These are phyloP conservation scores for Schizosaccharomyces versatilis DNA, from an alignment of 1,139 yeast genomes.

Conservation along the genomic window DNA sequence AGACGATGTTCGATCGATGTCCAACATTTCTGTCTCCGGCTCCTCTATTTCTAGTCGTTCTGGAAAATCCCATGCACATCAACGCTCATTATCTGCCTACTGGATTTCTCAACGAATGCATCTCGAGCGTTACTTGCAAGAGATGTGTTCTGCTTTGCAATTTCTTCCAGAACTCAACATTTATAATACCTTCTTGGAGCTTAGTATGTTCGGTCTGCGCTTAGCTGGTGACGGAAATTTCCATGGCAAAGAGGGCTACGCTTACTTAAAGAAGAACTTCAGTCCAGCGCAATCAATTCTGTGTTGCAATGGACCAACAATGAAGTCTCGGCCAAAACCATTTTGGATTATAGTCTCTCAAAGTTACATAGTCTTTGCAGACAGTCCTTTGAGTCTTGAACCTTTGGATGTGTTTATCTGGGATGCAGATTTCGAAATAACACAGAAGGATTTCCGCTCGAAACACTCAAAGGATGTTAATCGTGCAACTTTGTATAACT, in stretches of 20 bases:
- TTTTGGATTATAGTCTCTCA: constrained; percentile 81
- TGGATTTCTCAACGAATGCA: constrained; percentile 14
- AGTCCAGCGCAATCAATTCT: constrained; percentile 41
- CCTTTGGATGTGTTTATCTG: constrained; percentile 73
- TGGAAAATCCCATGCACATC: neutral
- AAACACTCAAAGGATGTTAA: constrained; percentile 3
- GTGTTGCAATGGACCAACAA: constrained; percentile 10
- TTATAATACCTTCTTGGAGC: constrained; percentile 64
- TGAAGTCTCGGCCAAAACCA: constrained; percentile 48
- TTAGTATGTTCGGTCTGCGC: constrained; percentile 70
- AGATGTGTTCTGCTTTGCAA: constrained; percentile 35
- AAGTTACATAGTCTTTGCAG: constrained; percentile 66
- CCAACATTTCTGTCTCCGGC: constrained; percentile 6
- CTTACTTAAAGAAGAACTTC: constrained; percentile 63
- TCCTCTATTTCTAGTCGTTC: constrained; percentile 4
- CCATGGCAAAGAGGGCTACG: constrained; percentile 73
- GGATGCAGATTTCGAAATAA: constrained; percentile 43
- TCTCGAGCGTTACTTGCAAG: constrained; percentile 42
- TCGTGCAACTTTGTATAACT: constrained; percentile 1
- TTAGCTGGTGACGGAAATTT: constrained; percentile 63
- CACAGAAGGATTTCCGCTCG: constrained; percentile 10
- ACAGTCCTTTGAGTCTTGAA: constrained; percentile 64
- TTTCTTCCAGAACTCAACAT: constrained; percentile 65
- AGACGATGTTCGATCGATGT: constrained; percentile 7
- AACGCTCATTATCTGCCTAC: constrained; percentile 6